Conservation (phyloP, 306 rosid genomes). For the Rosa multiflora region DNA sequence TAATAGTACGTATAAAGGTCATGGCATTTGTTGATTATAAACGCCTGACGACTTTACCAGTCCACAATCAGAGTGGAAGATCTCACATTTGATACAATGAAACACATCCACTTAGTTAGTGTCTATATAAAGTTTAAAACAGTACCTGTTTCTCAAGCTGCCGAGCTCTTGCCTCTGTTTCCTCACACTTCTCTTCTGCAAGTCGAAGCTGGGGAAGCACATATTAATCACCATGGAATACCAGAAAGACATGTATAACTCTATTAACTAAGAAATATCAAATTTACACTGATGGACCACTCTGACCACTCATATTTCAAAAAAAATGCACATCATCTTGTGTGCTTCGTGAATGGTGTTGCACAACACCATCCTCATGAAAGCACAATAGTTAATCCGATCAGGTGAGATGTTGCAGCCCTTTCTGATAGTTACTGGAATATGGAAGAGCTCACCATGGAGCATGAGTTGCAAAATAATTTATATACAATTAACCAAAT, state of each 20-base stretch:
- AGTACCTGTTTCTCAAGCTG: slow-evolving; percentile 94
- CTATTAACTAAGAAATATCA: background rate
- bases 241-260: slow-evolving; percentile 12
- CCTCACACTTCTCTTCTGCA: slow-evolving; percentile 87
- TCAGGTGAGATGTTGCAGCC: slow-evolving; percentile 14
- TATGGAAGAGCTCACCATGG: slow-evolving; percentile 4
- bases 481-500: slow-evolving; percentile 11
- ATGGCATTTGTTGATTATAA: background rate
- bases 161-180: slow-evolving; percentile 81
- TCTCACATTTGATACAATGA: background rate
- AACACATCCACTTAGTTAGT: background rate
- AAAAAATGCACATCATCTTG: background rate
- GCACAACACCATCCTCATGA: slow-evolving; percentile 6
- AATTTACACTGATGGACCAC: slow-evolving; percentile 8
- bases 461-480: background rate
- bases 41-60: background rate
- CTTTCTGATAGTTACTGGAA: slow-evolving; percentile 9
- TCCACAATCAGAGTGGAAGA: background rate
- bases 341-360: slow-evolving; percentile 11
- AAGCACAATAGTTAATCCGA: slow-evolving; percentile 5
- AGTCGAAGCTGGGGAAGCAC: slow-evolving; percentile 86
- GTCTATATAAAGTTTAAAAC: slow-evolving; percentile 3
- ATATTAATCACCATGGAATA: slow-evolving; percentile 44
- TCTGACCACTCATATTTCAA: background rate
- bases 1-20: background rate